phyloP scores from a whole-genome alignment of 257 asterid species.

The Solanum clarkiae region DNA sequence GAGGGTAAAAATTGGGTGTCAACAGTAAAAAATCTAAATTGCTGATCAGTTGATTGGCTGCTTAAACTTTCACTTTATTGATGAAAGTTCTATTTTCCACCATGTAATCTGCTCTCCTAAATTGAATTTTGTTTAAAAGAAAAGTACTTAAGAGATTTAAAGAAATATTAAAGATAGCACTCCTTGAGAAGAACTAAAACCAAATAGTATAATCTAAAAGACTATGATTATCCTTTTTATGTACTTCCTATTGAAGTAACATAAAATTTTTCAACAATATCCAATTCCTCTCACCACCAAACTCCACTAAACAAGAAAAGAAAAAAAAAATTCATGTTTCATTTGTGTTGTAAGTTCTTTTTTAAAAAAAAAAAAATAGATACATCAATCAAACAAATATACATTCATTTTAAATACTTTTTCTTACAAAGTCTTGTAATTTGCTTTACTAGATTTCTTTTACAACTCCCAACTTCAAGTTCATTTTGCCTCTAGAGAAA shows the following conservation, averaged over 20 bases:
- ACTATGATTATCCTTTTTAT: background rate
- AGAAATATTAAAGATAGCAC: background rate
- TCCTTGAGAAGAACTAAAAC: background rate
- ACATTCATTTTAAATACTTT: background rate
- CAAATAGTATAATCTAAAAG: background rate
- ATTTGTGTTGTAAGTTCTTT: background rate
- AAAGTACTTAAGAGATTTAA: background rate
- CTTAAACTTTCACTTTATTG: too few species aligned
- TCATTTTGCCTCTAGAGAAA: background rate
- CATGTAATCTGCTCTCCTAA: too few species aligned
- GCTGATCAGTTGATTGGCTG: too few species aligned
- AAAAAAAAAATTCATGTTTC: background rate
- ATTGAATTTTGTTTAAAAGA: background rate
- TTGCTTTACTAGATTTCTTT: background rate
- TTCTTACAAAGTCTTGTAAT: background rate
- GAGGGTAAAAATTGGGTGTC: too few species aligned
- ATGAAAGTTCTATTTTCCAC: too few species aligned
- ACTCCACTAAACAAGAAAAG: background rate
- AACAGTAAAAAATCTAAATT: too few species aligned
- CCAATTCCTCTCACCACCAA: background rate
- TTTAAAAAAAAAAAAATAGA: background rate
- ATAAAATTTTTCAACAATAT: background rate
- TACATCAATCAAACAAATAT: background rate
- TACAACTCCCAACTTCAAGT: background rate
- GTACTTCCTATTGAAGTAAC: constrained; percentile 1